Evolutionary conservation across 2,329 filamentous ascomycete species (phyloP), one percentile per base, ranked within the genome.

Genomic region (Phyllosticta paracitricarpa): DNA sequence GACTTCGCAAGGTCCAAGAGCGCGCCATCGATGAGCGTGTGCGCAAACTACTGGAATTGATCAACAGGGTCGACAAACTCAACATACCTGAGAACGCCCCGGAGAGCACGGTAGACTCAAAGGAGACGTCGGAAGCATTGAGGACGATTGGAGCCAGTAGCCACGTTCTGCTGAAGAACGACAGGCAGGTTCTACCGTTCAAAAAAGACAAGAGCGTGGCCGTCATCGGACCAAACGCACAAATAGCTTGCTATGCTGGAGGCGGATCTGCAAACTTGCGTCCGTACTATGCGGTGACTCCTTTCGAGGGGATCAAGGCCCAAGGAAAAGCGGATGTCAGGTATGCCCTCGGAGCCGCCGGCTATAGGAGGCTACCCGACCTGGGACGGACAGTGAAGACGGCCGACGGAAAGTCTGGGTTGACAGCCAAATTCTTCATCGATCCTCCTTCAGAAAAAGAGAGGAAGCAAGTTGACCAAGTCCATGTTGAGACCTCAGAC

Each of bases 141-240:
- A 81, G 88, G 24, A 78, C 81, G 56, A 80, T 87, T 52, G 87
- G 83, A 14, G 81, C 84, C 17, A 85, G 90, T 69, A 83, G 84
- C 9, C 83, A 89, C 8, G 88, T 90, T 1, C 77, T 91, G 8
- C 75, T 91, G 59, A 91, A 90, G 75, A 92, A 92, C 61, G 81
- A 89, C 2, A 79, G 79, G 12, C 76, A 76, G 8, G 68, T 88
- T 0, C 75, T 92, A 1, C 89, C 89, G 0, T 72, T 88, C 19
- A 80, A 78, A 59, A 89, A 86, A 69, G 79, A 82, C 3, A 82
- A 84, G 19, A 83, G 80, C 8, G 80, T 89, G 64, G 87, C 86
- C 4, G 83, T 91, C 7, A 87, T 91, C 66, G 88, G 88, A 0
- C 84, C 87, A 6, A 89, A 89, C 81, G 87, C 85, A 1, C 82